Conservation (phyloP, 2,329 filamentous ascomycete species). For the Ophiostoma triangulosporum region DNA sequence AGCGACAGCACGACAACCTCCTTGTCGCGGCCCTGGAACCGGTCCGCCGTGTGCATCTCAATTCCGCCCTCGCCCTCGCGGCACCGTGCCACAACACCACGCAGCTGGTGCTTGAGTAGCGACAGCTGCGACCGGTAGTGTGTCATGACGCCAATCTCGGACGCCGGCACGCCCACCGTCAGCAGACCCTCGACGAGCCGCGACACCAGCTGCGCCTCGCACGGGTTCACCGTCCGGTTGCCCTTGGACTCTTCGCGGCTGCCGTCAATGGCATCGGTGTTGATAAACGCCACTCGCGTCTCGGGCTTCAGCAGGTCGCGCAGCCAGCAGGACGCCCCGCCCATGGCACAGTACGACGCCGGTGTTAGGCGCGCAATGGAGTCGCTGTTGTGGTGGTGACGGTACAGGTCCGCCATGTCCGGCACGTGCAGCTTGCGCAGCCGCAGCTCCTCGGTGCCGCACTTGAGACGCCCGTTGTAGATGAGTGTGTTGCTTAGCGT, state of each 20-base stretch:
- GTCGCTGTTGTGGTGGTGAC: slow-evolving; percentile 36
- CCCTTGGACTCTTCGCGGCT: slow-evolving; percentile 64
- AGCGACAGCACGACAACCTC: slow-evolving; percentile 79
- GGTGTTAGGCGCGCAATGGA: slow-evolving; percentile 19
- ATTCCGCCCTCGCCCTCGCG: slow-evolving; percentile 33
- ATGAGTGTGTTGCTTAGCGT: slow-evolving; percentile 83
- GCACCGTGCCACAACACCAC: slow-evolving; percentile 20
- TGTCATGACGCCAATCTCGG: slow-evolving; percentile 85
- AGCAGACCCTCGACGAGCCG: slow-evolving; percentile 74
- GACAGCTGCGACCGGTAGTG: slow-evolving; percentile 90
- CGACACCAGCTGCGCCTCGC: slow-evolving; percentile 64
- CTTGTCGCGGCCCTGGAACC: slow-evolving; percentile 93
- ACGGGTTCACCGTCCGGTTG: slow-evolving; percentile 74
- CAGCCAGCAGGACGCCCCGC: slow-evolving; percentile 54
- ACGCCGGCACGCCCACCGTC: slow-evolving; percentile 56
- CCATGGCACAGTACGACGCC: slow-evolving; percentile 36
- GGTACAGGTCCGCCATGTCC: slow-evolving; percentile 44
- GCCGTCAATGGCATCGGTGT: slow-evolving; percentile 64
- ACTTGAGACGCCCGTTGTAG: slow-evolving; percentile 81
- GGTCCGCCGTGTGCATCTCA: slow-evolving; percentile 94
- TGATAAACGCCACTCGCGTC: slow-evolving; percentile 71
- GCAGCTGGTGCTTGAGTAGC: slow-evolving; percentile 61
- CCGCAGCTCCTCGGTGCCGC: slow-evolving; percentile 67
- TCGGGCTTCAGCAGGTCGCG: slow-evolving; percentile 54
- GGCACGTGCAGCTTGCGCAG: slow-evolving; percentile 54